These are phyloP conservation scores for Kurtzmaniella quercitrusa DNA, from an alignment of 1,139 yeast genomes.

Conservation along the genomic window DNA sequence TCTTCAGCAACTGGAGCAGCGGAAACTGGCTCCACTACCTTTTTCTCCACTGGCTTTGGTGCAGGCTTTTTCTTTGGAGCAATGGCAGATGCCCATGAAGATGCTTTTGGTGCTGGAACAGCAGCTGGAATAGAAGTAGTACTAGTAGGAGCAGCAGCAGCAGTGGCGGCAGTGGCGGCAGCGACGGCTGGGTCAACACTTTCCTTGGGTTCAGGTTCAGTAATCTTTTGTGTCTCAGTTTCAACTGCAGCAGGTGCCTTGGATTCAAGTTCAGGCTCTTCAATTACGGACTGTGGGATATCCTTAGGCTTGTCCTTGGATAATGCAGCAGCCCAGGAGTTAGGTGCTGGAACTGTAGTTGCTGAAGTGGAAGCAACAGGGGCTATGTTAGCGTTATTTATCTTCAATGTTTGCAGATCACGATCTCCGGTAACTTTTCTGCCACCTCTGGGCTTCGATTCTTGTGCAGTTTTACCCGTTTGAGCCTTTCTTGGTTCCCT, in stretches of 20 bases:
- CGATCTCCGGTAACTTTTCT: constrained; percentile 3
- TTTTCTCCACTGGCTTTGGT: constrained; percentile 24
- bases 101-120: constrained; percentile 29
- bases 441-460: constrained; percentile 7
- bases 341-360: constrained; percentile 15
- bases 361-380: constrained; percentile 10
- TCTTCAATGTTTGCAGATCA: not conserved
- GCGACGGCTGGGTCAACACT: constrained; percentile 11
- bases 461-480: constrained; percentile 3
- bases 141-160: constrained; percentile 12
- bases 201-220: constrained; percentile 9
- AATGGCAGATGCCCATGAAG: constrained; percentile 59
- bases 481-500: constrained; percentile 7
- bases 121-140: constrained; percentile 20
- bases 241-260: constrained; percentile 8
- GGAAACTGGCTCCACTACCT: constrained; percentile 9
- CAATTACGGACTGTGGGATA: constrained; percentile 17
- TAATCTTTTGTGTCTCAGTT: constrained; percentile 8
- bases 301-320: constrained; percentile 36
- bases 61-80: constrained; percentile 40
- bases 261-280: constrained; percentile 14
- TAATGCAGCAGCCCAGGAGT: constrained; percentile 54
- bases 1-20: constrained; percentile 10
- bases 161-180: constrained; percentile 17
- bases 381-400: constrained; percentile 4